Base-by-base conservation (phyloP, 108 stramenopile genomes). In the Conticribra guillardii region DNA sequence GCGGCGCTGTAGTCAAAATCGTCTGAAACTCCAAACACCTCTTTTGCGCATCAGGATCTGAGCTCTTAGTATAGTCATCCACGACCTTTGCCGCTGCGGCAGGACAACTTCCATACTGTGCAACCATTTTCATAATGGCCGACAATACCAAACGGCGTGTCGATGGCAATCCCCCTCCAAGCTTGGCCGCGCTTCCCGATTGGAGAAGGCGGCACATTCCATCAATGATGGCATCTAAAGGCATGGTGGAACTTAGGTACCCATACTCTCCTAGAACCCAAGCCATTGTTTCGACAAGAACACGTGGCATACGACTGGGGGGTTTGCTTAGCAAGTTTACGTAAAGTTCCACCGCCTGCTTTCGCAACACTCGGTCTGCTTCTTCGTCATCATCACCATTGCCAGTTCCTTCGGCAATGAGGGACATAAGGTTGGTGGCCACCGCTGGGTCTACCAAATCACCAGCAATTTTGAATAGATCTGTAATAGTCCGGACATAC, bases 221-320 rank as follows among this genome's bases (percentile, higher is more conserved):
- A 31, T 82, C 68, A 57, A 96, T 65, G 32, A 98, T 84, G 53
- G 79, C 84, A 16, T 87, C 88, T 58, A 95, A 69, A n/a, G 84
- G 53, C 59, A 69, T 60, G 46, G 41, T 64, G 9, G 89, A 76
- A 44, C 87, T 80, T 64, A 99, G 82, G 61, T 96, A 97, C 26
- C 88, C 98, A 82, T 98, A 99, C 82, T 99, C 99, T 28, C 99
- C 99, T 55, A 99, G 88, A 37, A 94, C 93, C 99, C 99, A 99
- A 11, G 98, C 95, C 83, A 98, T 86, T 32, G 94, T 94, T 66
- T 97, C 95, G 45, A 97, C 67, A 53, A 99, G 87, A 11, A 95
- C 83, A 31, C 74, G 83, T 2, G 96, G 95, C 22, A 97, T 73
- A 28, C 82, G 78, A 22, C 84, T 82, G 18, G 86, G 89, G 44